phyloP scores from a whole-genome alignment of 2,329 filamentous ascomycete species.

The Exophiala oligosperma region DNA sequence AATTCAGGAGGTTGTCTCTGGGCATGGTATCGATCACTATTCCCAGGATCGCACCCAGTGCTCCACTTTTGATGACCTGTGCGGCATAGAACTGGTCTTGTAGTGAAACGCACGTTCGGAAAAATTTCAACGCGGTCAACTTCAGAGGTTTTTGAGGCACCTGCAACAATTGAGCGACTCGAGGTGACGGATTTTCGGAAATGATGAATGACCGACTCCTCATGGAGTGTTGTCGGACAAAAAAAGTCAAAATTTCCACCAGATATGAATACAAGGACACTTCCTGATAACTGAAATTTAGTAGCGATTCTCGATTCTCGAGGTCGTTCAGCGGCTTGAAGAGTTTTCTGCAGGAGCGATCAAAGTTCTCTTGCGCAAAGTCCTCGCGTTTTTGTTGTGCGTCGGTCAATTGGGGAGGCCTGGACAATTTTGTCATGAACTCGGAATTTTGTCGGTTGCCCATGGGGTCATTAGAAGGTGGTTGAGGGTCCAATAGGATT shows the following conservation, averaged over 20 bases:
- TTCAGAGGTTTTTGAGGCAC: conserved; percentile 90
- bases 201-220: conserved; percentile 87
- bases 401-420: conserved; percentile 57
- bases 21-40: conserved; percentile 84
- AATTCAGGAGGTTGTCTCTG: conserved; percentile 89
- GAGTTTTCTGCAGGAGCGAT: conserved; percentile 77
- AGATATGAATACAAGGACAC: conserved; percentile 89
- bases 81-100: conserved; percentile 91
- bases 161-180: conserved; percentile 77
- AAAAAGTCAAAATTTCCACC: conserved; percentile 91
- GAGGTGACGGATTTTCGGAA: conserved; percentile 71
- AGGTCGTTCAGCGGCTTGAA: conserved; percentile 85
- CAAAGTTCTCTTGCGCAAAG: conserved; percentile 87
- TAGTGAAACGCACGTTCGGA: conserved; percentile 79
- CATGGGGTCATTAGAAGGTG: conserved; percentile 60
- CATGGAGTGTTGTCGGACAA: conserved; percentile 83
- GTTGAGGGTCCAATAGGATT: conserved; percentile 77
- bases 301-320: conserved; percentile 57
- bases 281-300: conserved; percentile 75
- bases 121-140: conserved; percentile 88
- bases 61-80: conserved; percentile 71
- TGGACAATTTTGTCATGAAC: conserved; percentile 63
- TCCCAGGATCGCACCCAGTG: conserved; percentile 81
- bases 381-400: conserved; percentile 66
- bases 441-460: conserved; percentile 58